Conservation (phyloP, 2,329 filamentous ascomycete genomes). For the Monosporascus sp. region DNA sequence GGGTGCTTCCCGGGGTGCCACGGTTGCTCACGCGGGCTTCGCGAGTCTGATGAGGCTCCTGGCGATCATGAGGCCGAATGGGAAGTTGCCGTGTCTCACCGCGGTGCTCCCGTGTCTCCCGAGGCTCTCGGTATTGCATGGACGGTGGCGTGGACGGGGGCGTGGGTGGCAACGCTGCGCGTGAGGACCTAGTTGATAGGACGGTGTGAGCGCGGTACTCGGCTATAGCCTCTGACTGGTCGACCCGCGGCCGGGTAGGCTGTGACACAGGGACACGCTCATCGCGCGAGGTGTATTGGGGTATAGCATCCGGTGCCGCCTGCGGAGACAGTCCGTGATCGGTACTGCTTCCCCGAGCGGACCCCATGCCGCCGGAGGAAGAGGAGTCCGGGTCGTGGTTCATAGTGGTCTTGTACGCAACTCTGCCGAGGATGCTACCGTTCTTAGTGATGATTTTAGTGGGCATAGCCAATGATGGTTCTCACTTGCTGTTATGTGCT, state of each 20-base stretch:
- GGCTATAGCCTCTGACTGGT: neutral
- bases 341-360: too few relatives aligned
- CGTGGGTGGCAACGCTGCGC: neutral
- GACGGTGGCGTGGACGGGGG: neutral
- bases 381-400: neutral
- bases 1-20: too few relatives aligned
- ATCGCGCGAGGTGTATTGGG: neutral
- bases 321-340: too few relatives aligned
- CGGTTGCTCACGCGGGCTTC: neutral
- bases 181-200: too few relatives aligned
- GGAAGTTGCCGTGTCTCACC: too few relatives aligned
- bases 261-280: neutral
- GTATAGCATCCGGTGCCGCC: neutral
- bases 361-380: neutral
- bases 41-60: neutral
- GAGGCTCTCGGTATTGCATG: neutral
- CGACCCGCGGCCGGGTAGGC: neutral
- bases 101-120: neutral
- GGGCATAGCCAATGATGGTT: neutral
- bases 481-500: neutral
- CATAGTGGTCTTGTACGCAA: neutral
- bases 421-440: neutral
- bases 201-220: neutral
- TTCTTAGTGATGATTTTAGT: neutral
- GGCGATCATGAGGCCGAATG: too few relatives aligned